Evolutionary conservation across 345 rosid genomes (phyloP).

Genomic region (Euphorbia tirucalli): DNA sequence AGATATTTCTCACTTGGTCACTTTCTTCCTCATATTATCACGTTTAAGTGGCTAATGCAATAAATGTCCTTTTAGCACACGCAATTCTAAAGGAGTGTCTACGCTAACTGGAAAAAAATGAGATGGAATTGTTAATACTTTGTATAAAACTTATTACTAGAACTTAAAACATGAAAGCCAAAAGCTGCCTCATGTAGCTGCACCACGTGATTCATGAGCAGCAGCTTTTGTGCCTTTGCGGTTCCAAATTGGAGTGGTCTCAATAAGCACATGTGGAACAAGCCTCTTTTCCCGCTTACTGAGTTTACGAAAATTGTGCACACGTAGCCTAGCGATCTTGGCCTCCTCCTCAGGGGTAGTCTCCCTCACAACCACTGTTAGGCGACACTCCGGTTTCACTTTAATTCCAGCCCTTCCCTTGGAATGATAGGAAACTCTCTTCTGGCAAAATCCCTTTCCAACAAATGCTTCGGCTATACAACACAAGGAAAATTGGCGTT

Average conservation of each 20-base stretch:
- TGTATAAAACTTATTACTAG: neutral
- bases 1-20: too few species aligned
- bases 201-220: neutral
- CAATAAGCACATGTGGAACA: constrained; percentile 74
- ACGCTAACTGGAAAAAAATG: constrained; percentile 3
- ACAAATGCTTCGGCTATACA: constrained; percentile 88
- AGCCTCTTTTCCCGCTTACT: constrained; percentile 67
- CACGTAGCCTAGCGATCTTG: constrained; percentile 73
- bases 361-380: constrained; percentile 83
- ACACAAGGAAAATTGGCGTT: neutral
- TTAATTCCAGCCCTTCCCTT: constrained; percentile 64
- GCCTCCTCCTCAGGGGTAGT: constrained; percentile 84
- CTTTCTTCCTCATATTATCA: too few species aligned
- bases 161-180: neutral
- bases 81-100: too few species aligned
- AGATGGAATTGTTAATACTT: neutral
- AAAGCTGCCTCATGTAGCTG: constrained; percentile 2
- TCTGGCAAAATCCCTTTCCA: constrained; percentile 71
- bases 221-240: constrained; percentile 45
- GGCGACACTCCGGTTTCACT: constrained; percentile 63
- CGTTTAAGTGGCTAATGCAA: too few species aligned
- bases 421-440: constrained; percentile 60
- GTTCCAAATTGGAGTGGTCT: constrained; percentile 82
- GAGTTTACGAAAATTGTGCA: constrained; percentile 71
- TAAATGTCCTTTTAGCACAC: too few species aligned